Evolutionary conservation across 306 rosid genomes (phyloP), one percentile per base, ranked within the genome.

Genomic region (Lablab purpureus): DNA sequence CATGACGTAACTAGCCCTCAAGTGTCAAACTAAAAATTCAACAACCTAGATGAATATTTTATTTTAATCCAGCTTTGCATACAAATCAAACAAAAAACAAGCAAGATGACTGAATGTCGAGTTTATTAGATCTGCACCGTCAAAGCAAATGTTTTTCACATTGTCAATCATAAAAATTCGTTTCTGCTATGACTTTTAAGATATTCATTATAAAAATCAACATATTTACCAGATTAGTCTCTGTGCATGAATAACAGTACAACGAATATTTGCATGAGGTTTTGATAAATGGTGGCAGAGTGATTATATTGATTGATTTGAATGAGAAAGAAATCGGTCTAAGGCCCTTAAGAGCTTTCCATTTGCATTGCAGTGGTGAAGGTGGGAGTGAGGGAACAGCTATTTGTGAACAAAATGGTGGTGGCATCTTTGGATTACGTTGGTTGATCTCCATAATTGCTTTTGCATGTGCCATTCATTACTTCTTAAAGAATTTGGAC

Each of bases 361-460:
- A 47, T 59, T 73, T 77, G 77, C 83, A 89, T 73, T 77, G 77
- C 84, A 89, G 93, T 64, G 82, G 2, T 52, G 80, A 65, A 68
- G 82, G 34, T 51, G 41, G 34, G 66, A 60, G 17, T 34, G 12
- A 75, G 73, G 40, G 58, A 71, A 66, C 40, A 80, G 6, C 19
- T 68, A 50, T 17, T 18, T 15, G n/a, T 50, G 47, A 40, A 60
- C 75, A 50, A 77, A 76, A 27, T 45, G 73, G 28, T 1, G 71
- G 25, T 28, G 77, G 17, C n/a, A 60, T 77, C n/a, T 55, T 41
- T 79, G 69, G 72, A 54, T 79, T 80, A 60, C 68, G 67, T 41
- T 85, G 81, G 85, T 62, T 82, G 87, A 59, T 81, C 80, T 58
- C 72, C 74, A 9, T 86, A 13, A 11, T 90, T 83, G 86, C 82